Conservation (phyloP, 108 stramenopile genomes). For the Pseudonitzschia pungens region DNA sequence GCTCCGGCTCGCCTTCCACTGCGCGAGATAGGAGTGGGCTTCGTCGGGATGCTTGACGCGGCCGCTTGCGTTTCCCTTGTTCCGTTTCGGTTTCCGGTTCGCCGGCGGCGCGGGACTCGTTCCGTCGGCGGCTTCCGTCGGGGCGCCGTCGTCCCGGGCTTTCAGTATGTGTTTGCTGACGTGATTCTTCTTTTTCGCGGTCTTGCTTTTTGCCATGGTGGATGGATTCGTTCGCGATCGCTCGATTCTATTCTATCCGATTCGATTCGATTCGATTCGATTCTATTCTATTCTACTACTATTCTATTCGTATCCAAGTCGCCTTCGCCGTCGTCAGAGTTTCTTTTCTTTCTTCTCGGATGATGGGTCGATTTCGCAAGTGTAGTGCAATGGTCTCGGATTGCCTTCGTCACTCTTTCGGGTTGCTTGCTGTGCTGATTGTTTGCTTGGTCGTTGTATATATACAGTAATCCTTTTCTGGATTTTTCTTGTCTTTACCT, state of each 20-base stretch:
- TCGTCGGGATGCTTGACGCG: constrained; percentile 60
- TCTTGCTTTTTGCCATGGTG: constrained; percentile 42
- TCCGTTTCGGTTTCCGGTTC: constrained; percentile 29
- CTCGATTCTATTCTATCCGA: too few species aligned
- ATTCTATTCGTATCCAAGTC: too few species aligned
- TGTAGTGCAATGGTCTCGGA: too few species aligned
- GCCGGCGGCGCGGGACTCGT: constrained; percentile 14
- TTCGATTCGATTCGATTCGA: too few species aligned
- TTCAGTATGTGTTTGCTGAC: constrained; percentile 78
- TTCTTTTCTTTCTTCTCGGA: too few species aligned
- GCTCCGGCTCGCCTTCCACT: constrained; percentile 52
- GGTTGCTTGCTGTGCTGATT: background rate
- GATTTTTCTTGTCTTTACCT: too few species aligned
- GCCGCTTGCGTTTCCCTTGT: constrained; percentile 21
- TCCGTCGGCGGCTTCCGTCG: background rate
- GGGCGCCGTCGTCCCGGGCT: constrained; percentile 31
- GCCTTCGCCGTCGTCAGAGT: too few species aligned
- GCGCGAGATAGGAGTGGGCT: constrained; percentile 58
- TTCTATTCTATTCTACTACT: background rate
- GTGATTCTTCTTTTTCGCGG: constrained; percentile 53
- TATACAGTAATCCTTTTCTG: too few species aligned
- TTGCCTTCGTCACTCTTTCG: background rate
- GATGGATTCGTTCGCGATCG: background rate
- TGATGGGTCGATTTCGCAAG: too few species aligned
- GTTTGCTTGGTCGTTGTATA: too few species aligned